Conservation (phyloP, 148 eudicot genomes). For the Fagopyrum esculentum region DNA sequence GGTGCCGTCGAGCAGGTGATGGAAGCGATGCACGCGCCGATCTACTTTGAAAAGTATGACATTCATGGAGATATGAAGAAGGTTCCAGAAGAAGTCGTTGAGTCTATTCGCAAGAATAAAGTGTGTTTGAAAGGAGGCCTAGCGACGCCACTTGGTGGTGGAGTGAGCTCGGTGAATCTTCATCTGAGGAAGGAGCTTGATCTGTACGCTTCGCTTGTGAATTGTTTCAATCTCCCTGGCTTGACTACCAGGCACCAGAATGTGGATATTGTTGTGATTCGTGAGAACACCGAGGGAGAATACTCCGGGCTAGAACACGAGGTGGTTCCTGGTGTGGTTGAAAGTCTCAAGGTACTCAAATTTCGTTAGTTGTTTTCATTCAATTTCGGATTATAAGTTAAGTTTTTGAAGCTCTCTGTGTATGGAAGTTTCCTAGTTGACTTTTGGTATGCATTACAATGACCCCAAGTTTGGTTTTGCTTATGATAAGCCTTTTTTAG, state of each 20-base stretch:
- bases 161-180: conserved; percentile 32
- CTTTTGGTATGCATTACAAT: neutral
- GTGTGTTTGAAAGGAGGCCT: conserved; percentile 34
- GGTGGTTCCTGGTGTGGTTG: conserved; percentile 37
- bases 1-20: conserved; percentile 31
- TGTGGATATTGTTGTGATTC: conserved; percentile 34
- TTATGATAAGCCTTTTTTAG: neutral
- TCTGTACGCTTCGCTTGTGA: conserved; percentile 30
- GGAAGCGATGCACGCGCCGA: conserved; percentile 39
- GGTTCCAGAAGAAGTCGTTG: conserved; percentile 26
- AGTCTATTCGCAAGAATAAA: conserved; percentile 30
- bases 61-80: conserved; percentile 29
- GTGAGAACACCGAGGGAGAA: conserved; percentile 38
- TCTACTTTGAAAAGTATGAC: conserved; percentile 26
- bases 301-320: conserved; percentile 35
- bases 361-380: neutral
- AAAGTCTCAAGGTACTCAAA: conserved; percentile 27
- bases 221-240: conserved; percentile 30
- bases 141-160: conserved; percentile 33
- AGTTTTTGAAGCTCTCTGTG: neutral
- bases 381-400: neutral
- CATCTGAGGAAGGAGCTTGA: conserved; percentile 32
- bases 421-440: neutral
- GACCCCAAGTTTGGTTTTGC: neutral
- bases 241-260: conserved; percentile 33